phyloP scores from a whole-genome alignment of 2,329 filamentous ascomycete genomes.

The Penicillium sp. region DNA sequence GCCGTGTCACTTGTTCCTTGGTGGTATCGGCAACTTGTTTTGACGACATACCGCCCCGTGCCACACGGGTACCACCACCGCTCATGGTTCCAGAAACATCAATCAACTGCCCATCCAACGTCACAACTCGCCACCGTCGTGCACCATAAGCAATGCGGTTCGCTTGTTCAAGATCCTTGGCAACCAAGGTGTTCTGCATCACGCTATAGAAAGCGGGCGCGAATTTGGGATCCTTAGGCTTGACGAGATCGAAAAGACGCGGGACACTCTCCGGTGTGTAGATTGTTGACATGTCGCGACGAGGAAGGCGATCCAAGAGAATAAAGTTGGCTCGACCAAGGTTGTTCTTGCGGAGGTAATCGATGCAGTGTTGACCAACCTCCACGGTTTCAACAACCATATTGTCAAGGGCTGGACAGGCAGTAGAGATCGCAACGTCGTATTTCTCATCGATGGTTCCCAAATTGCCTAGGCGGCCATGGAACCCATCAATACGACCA shows the following conservation, averaged over 20 bases:
- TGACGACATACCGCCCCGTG: constrained; percentile 93
- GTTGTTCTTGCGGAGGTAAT: constrained; percentile 95
- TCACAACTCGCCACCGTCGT: constrained; percentile 92
- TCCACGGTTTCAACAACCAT: constrained; percentile 97
- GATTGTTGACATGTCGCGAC: constrained; percentile 73
- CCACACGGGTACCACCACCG: constrained; percentile 86
- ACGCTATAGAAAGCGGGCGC: constrained; percentile 91
- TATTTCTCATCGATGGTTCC: constrained; percentile 92
- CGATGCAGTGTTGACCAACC: constrained; percentile 94
- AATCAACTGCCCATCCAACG: constrained; percentile 89
- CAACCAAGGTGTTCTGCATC: constrained; percentile 91
- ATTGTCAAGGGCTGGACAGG: constrained; percentile 86
- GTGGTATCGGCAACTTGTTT: constrained; percentile 84
- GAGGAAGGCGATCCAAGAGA: constrained; percentile 80
- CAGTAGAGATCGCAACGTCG: constrained; percentile 97
- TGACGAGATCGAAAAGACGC: constrained; percentile 87
- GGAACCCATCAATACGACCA: constrained; percentile 93
- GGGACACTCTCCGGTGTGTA: constrained; percentile 90
- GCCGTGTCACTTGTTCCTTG: constrained; percentile 82
- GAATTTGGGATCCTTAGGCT: constrained; percentile 82
- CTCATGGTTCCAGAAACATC: constrained; percentile 99
- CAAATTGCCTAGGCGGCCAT: constrained; percentile 89
- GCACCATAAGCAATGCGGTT: constrained; percentile 96
- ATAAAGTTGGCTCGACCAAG: constrained; percentile 97
- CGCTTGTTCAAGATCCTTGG: constrained; percentile 87